phyloP scores from a whole-genome alignment of 306 rosid genomes.

The Inga oerstediana region DNA sequence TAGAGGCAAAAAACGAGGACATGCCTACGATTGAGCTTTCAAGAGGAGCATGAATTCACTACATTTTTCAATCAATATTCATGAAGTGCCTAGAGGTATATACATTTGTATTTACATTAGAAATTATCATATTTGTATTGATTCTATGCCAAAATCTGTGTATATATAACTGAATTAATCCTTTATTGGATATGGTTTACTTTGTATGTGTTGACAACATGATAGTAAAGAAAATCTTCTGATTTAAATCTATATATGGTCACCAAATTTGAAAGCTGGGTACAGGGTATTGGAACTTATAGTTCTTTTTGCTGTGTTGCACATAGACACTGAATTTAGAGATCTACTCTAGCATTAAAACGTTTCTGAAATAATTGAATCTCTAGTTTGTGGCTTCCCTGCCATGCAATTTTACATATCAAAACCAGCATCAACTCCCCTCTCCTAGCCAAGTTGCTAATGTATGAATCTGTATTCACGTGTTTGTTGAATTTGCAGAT shows the following conservation, averaged over 20 bases:
- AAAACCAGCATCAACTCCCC: too few relatives aligned
- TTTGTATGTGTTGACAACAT: not conserved
- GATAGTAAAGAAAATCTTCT: not conserved
- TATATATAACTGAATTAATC: not conserved
- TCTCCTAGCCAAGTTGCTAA: not conserved
- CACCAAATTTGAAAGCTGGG: not conserved
- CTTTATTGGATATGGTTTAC: not conserved
- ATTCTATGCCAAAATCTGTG: constrained; percentile 4
- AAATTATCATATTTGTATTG: not conserved
- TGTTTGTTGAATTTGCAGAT: not conserved
- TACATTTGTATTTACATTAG: not conserved
- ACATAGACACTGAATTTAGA: not conserved
- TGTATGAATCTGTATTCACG: not conserved
- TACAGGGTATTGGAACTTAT: not conserved
- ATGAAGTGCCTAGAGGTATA: constrained; percentile 89
- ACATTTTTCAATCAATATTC: constrained; percentile 87
- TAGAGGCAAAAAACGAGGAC: constrained; percentile 90
- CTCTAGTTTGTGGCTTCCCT: too few relatives aligned
- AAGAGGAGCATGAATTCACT: constrained; percentile 95
- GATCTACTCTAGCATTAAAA: not conserved
- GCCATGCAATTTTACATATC: not conserved
- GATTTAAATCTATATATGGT: not conserved
- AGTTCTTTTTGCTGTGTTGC: not conserved
- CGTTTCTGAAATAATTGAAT: not conserved
- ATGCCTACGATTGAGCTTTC: constrained; percentile 88